Percentiles rank a stretch among this genome's conserved stretches.
Evolutionary conservation across 257 asterid species (phyloP).

Genomic region (Prunella vulgaris): DNA sequence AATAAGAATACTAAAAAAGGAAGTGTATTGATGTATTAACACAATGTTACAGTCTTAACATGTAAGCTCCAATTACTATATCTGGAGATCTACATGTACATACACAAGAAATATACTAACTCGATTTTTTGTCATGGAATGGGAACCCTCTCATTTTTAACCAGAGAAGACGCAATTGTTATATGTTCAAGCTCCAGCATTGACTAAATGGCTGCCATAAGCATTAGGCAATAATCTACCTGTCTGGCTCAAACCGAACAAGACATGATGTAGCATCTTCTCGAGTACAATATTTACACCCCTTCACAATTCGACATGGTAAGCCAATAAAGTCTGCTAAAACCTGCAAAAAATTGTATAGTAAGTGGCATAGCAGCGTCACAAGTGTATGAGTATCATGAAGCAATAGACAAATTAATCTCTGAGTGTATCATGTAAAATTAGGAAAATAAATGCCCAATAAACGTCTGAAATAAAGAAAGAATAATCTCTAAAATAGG

Average conservation of each 20-base stretch:
- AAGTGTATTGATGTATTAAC: neutral
- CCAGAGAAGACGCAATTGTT: slow-evolving; percentile 3
- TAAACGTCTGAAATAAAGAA: neutral
- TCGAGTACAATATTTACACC: slow-evolving; percentile 74
- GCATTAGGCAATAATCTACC: slow-evolving; percentile 39
- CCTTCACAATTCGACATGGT: slow-evolving; percentile 93
- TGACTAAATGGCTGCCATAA: slow-evolving; percentile 13
- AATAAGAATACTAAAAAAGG: neutral
- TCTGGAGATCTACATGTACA: neutral
- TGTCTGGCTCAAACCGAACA: slow-evolving; percentile 72
- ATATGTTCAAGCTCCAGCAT: neutral
- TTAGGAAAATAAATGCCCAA: neutral
- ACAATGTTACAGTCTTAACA: neutral
- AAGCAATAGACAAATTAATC: neutral
- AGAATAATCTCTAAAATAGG: neutral
- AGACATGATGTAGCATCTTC: slow-evolving; percentile 86
- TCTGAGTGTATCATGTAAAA: neutral
- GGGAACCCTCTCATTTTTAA: neutral
- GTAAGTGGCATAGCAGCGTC: neutral
- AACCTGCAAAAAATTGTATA: slow-evolving; percentile 47
- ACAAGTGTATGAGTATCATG: neutral
- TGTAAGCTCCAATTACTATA: neutral
- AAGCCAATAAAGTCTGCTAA: slow-evolving; percentile 79
- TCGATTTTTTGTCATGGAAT: neutral
- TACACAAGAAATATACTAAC: neutral